Conservation (phyloP, 176 grass and related monocot species). For the Secale cereale region DNA sequence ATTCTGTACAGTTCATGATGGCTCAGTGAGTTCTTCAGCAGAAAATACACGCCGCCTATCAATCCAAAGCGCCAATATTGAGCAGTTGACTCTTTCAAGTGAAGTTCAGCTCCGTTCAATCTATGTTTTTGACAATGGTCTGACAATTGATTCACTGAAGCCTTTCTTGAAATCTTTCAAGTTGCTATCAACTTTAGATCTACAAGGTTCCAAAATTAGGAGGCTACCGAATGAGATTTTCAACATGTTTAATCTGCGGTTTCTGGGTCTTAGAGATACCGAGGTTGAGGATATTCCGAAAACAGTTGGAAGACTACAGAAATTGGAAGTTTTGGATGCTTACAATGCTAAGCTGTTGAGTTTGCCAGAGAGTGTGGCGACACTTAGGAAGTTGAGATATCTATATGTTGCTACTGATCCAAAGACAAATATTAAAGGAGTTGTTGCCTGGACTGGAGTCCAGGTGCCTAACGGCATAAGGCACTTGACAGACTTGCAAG, state of each 20-base stretch:
- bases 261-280: background rate
- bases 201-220: background rate
- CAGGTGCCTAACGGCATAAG: background rate
- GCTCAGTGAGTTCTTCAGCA: background rate
- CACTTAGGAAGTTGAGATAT: conserved; percentile 28
- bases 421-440: background rate
- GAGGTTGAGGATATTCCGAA: background rate
- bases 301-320: background rate
- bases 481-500: background rate
- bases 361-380: background rate
- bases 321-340: conserved; percentile 6
- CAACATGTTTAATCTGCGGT: background rate
- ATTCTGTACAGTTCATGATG: background rate
- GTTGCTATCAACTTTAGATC: conserved; percentile 11
- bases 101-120: background rate
- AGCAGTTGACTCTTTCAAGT: conserved; percentile 1
- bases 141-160: background rate
- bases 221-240: background rate
- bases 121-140: background rate
- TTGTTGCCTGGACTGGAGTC: background rate
- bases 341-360: background rate
- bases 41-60: conserved; percentile 1
- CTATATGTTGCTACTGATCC: conserved; percentile 23
- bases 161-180: background rate
- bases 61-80: background rate